A percentile compares a stretch with the other conserved stretches of the same genome.
These are phyloP conservation scores for Cryptosporidium parvum DNA, from an alignment of 169 alveolate species.

Conservation along the genomic window DNA sequence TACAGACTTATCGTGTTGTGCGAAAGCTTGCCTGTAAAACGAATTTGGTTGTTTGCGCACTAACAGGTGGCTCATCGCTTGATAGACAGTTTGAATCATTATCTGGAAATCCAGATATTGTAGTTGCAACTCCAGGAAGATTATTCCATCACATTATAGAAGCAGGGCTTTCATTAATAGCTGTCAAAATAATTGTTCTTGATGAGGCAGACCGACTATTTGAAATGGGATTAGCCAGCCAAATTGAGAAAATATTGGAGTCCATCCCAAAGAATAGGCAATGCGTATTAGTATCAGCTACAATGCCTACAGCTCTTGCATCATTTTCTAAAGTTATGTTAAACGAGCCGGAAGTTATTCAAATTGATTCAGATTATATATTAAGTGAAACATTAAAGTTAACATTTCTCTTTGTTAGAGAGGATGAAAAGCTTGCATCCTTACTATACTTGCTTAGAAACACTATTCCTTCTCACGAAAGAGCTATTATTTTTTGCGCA, in stretches of 20 bases:
- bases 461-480: conserved; percentile 82
- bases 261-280: conserved; percentile 88
- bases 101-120: conserved; percentile 94
- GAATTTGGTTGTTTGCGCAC: conserved; percentile 89
- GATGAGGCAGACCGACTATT: conserved; percentile 97
- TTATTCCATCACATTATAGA: conserved; percentile 92
- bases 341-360: conserved; percentile 90
- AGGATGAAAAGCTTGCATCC: conserved; percentile 88
- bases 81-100: conserved; percentile 93
- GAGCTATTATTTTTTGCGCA: conserved; percentile 89
- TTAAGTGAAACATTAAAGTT: conserved; percentile 87
- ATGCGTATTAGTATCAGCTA: conserved; percentile 93
- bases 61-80: conserved; percentile 95
- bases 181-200: conserved; percentile 89
- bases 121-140: conserved; percentile 97
- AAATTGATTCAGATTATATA: conserved; percentile 89
- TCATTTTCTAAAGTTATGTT: conserved; percentile 92
- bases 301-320: conserved; percentile 92
- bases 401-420: conserved; percentile 84
- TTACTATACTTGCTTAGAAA: conserved; percentile 86
- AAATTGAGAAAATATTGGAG: conserved; percentile 88
- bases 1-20: conserved; percentile 85
- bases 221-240: conserved; percentile 94
- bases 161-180: conserved; percentile 87
- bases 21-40: conserved; percentile 85